Evolutionary conservation across 148 eudicot species (phyloP), one percentile per base, ranked within the genome.

Genomic region (Arctostaphylos glauca): DNA sequence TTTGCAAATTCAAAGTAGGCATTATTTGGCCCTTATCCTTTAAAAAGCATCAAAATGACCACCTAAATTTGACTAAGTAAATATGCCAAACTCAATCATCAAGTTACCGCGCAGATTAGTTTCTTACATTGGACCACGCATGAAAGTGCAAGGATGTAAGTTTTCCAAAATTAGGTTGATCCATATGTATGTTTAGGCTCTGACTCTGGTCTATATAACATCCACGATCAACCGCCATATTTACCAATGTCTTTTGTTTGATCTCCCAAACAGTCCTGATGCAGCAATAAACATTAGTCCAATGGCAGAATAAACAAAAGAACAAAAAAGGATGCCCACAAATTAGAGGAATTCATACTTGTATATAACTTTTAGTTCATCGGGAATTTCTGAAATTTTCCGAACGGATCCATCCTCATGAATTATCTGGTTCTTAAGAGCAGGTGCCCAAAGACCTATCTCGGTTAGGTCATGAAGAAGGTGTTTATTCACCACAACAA

Each of bases 401-500:
- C 92, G 98, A 79, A 96, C 93, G 50, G 99, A 96, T 77, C 99
- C 99, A 88, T 90, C 83, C 47, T 94, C 97, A 50, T 91, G 89
- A 18, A 96, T 87, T 41, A 96, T 93, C 87, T 86, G 81, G 82
- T 96, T 96, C 93, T 96, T 96, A 43, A 96, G 73, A 78, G 92
- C 49, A 67, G 97, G 92, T 41, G 95, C 86, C 99, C 98, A 94
- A 55, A 96, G 90, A 53, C 98, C 98, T 95, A 92, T 93, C 84
- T 96, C 99, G 18, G 95, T 92, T 84, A 96, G 80, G 91, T 96
- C 99, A 81, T 93, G 89, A 62, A 96, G 95, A 83, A 96, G 94
- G 87, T 96, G 99, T 71, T 94, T 96, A 90, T 96, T 96, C 67
- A 96, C 99, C 88, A 96, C 99, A 81, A 96, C 98, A 96, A 94